Percentiles rank a stretch among this genome's conserved stretches.
These are phyloP conservation scores for Chenopodium formosanum DNA, from an alignment of 148 eudicot species.

Conservation along the genomic window DNA sequence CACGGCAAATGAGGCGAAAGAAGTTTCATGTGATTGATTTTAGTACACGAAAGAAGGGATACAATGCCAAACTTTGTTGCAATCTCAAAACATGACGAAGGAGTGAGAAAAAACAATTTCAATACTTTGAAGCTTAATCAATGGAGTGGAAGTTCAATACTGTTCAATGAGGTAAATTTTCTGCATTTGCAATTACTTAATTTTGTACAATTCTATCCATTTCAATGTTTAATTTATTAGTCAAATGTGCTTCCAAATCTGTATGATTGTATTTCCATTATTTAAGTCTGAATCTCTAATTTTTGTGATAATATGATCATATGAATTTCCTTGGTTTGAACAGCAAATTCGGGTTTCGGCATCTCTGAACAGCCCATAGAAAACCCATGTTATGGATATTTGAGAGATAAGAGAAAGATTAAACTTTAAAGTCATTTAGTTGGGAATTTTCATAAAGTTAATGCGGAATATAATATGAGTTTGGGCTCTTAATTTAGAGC, in stretches of 20 bases:
- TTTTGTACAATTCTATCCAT: neutral
- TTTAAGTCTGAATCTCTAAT: neutral
- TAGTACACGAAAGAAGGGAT: slow-evolving; percentile 77
- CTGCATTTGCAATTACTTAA: too few relatives aligned
- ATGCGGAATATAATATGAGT: neutral
- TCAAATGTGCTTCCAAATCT: neutral
- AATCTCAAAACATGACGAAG: slow-evolving; percentile 30
- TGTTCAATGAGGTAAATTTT: neutral
- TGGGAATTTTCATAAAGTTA: neutral
- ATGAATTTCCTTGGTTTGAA: neutral
- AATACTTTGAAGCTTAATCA: neutral
- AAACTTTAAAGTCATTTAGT: neutral
- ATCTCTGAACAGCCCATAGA: neutral
- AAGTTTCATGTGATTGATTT: slow-evolving; percentile 83
- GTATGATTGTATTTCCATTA: neutral
- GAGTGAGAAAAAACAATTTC: too few relatives aligned
- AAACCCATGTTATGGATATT: neutral
- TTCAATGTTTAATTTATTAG: neutral
- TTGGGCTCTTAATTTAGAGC: neutral
- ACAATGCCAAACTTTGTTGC: slow-evolving; percentile 93
- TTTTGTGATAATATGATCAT: neutral
- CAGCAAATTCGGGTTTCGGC: neutral
- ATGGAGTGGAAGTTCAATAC: too few relatives aligned
- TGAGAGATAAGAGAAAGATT: neutral
- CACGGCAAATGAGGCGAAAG: slow-evolving; percentile 80